phyloP scores from a whole-genome alignment of 2,329 filamentous ascomycete species.

The Clarireedia paspali region DNA sequence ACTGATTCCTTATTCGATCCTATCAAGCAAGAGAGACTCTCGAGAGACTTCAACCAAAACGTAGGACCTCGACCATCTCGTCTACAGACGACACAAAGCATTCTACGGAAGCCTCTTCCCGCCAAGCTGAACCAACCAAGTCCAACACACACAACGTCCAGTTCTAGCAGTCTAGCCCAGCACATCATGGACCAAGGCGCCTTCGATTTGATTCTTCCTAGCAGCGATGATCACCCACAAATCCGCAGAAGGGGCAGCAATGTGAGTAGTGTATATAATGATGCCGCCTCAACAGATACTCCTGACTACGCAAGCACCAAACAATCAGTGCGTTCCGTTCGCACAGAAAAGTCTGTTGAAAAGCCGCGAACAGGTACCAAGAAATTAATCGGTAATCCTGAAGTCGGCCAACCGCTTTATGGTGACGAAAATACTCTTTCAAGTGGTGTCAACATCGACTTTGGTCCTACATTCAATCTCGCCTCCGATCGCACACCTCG shows the following conservation, averaged over 20 bases:
- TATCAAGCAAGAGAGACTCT: conserved; percentile 10
- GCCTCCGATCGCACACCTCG: conserved; percentile 19
- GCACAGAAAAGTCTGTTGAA: conserved; percentile 44
- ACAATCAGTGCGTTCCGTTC: conserved; percentile 21
- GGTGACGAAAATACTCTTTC: conserved; percentile 35
- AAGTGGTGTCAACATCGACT: conserved; percentile 60
- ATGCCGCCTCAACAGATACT: conserved; percentile 54
- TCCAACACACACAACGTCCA: conserved; percentile 32
- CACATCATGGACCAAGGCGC: conserved; percentile 41
- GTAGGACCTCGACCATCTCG: conserved; percentile 14
- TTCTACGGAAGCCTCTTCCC: conserved; percentile 46
- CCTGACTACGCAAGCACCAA: conserved; percentile 69
- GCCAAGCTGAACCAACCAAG: conserved; percentile 32
- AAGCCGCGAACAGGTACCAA: conserved; percentile 71
- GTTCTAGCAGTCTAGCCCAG: conserved; percentile 33
- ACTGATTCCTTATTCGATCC: conserved; percentile 10
- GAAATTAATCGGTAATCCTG: conserved; percentile 58
- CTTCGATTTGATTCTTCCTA: conserved; percentile 33
- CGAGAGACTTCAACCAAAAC: conserved; percentile 19
- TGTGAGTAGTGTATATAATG: conserved; percentile 47
- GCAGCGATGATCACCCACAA: conserved; percentile 10
- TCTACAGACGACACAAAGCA: conserved; percentile 34
- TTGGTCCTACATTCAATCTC: conserved; percentile 69
- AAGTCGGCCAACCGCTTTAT: conserved; percentile 9
- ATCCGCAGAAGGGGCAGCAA: conserved; percentile 29